A percentile compares a stretch with the other conserved stretches of the same genome.
phyloP scores from a whole-genome alignment of 306 rosid species.

The Rosa rugosa region DNA sequence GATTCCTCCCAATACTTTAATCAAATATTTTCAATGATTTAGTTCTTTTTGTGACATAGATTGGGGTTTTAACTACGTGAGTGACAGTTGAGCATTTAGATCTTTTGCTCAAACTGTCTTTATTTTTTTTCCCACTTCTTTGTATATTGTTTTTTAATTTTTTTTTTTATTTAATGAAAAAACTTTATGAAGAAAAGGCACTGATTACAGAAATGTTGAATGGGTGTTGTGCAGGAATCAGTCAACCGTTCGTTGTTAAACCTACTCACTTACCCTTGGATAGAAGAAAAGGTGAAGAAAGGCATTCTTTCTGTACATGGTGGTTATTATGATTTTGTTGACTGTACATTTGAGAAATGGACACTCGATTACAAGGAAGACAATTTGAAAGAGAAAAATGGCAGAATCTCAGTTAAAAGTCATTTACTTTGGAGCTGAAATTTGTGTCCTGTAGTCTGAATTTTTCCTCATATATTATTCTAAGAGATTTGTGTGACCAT shows the following conservation, averaged over 20 bases:
- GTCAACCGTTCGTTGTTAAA: slow-evolving; percentile 66
- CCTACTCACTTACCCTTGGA: slow-evolving; percentile 95
- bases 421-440: slow-evolving; percentile 65
- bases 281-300: slow-evolving; percentile 73
- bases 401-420: slow-evolving; percentile 53
- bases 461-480: neutral
- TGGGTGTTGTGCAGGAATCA: slow-evolving; percentile 60
- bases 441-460: neutral
- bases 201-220: neutral
- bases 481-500: neutral
- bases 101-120: neutral
- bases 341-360: slow-evolving; percentile 98
- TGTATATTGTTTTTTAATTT: neutral
- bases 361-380: slow-evolving; percentile 70
- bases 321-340: slow-evolving; percentile 82
- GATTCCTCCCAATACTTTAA: neutral
- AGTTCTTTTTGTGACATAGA: neutral
- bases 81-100: neutral
- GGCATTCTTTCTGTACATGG: slow-evolving; percentile 75
- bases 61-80: neutral
- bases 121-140: too few species aligned
- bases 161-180: too few species aligned
- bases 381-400: slow-evolving; percentile 40
- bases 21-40: neutral
- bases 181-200: neutral